phyloP scores from a whole-genome alignment of 805 yeast species.

The Yamadazyma kitorensis region DNA sequence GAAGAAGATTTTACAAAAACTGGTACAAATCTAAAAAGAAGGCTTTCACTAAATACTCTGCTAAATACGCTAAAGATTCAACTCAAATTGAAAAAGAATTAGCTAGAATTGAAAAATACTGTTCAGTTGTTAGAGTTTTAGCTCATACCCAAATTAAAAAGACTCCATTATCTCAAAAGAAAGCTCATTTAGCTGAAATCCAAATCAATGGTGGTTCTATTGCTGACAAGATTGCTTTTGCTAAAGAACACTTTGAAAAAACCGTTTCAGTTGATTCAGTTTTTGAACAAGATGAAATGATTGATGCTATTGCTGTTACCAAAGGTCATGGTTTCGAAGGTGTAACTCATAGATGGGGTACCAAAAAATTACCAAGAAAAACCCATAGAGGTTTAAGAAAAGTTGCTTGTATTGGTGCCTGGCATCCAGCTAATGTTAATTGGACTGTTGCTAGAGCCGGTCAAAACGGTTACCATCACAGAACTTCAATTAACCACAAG shows the following conservation, averaged over 20 bases:
- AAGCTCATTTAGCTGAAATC: slow-evolving; percentile 99
- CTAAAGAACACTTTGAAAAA: slow-evolving; percentile 98
- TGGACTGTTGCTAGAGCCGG: slow-evolving; percentile 99
- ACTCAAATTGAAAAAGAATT: slow-evolving; percentile 90
- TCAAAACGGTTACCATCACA: slow-evolving; percentile 99
- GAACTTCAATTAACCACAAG: slow-evolving; percentile 99
- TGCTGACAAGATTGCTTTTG: slow-evolving; percentile 98
- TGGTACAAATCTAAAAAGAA: slow-evolving; percentile 99
- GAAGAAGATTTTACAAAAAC: slow-evolving; percentile 99
- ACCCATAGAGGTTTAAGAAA: slow-evolving; percentile 99
- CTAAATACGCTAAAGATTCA: slow-evolving; percentile 93
- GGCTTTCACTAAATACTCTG: slow-evolving; percentile 99
- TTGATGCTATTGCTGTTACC: slow-evolving; percentile 98
- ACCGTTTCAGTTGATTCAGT: slow-evolving; percentile 94
- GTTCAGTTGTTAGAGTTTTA: slow-evolving; percentile 96
- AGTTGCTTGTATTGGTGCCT: slow-evolving; percentile 99
- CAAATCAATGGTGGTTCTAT: slow-evolving; percentile 99
- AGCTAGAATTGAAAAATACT: slow-evolving; percentile 98
- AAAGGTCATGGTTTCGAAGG: slow-evolving; percentile 99
- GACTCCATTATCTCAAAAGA: slow-evolving; percentile 99
- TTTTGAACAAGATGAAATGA: slow-evolving; percentile 97
- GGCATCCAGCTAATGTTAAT: slow-evolving; percentile 99
- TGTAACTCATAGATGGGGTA: slow-evolving; percentile 99
- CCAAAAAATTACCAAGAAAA: slow-evolving; percentile 99
- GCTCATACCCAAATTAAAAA: slow-evolving; percentile 99